Evolutionary conservation across 768 basidiomycete species (phyloP), one percentile per base, ranked within the genome.

Genomic region (Suillus hirtellus): DNA sequence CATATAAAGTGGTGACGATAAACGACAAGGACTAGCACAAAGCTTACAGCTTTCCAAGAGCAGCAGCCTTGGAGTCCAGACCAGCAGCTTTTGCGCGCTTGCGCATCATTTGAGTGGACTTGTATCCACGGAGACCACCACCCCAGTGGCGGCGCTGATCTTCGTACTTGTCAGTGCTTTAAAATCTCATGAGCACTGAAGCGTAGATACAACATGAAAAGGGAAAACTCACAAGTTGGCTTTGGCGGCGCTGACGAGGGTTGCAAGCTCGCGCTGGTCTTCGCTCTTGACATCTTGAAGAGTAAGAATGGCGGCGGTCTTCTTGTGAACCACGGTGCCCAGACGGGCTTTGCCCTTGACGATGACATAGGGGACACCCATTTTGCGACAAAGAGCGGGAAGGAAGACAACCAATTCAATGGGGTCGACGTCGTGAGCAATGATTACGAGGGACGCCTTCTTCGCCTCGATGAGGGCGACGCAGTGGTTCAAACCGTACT

Each of bases 371-470:
- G 96, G 96, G 40, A 98, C 92, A 77, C 96, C 96, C 96, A 98
- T 98, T 89, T 99, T 98, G 79, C 95, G 90, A 84, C 96, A 99
- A 65, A 98, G 89, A 61, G 96, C 95, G 62, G 96, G 96, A 64
- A 99, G 85, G 89, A 93, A 99, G 79, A 99, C 87, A 68, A 99
- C 96, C 71, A 99, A 90, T 81, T 99, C 96, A 67, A 99, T 97
- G 47, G 96, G 96, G 84, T 99, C 96, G 65, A 99, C 96, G 76
- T 99, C 96, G 76, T 98, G 94, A 43, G 92, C 95, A 68, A 99
- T 96, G 79, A 95, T 86, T 68, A 98, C 96, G 64, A 99, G 89
- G 52, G 90, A 85, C 46, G 96, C 96, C 83, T 98, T 98, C 87
- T 99, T 98, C 73, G 92, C 92, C 82, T 99, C 96, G 61, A 95